phyloP scores from a whole-genome alignment of 2,329 filamentous ascomycete genomes.

The Stachybotrys elegans region DNA sequence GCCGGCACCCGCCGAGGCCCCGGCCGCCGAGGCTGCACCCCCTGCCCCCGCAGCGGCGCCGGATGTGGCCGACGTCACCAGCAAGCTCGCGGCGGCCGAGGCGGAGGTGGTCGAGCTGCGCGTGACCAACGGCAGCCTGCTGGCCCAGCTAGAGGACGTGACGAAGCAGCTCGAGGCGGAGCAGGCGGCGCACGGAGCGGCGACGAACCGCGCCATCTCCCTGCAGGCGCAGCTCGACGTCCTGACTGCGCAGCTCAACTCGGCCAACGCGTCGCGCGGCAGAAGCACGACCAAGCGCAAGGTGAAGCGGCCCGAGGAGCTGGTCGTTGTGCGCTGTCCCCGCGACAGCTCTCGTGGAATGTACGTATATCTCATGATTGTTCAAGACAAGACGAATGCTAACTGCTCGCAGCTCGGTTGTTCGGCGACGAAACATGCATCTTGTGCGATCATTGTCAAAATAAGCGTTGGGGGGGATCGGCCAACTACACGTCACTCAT shows the following conservation, averaged over 20 bases:
- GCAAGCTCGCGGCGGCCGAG: constrained; percentile 14
- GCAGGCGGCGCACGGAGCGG: constrained; percentile 15
- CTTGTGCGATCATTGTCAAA: constrained; percentile 8
- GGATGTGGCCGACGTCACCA: constrained; percentile 6
- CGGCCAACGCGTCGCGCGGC: constrained; percentile 1
- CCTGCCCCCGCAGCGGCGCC: constrained; percentile 10
- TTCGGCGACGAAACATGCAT: constrained; percentile 9
- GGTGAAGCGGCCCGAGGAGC: not conserved
- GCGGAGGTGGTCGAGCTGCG: constrained; percentile 11
- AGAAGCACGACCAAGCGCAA: not conserved
- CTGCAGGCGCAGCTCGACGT: constrained; percentile 15
- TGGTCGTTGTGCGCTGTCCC: constrained; percentile 18
- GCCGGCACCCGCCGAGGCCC: constrained; percentile 11
- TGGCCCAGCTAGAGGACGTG: constrained; percentile 13
- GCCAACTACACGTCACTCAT: no score
- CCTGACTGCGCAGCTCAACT: constrained; percentile 15
- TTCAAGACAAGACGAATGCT: constrained; percentile 1
- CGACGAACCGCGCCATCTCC: constrained; percentile 12
- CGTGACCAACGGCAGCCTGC: constrained; percentile 18
- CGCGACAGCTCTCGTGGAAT: constrained; percentile 15
- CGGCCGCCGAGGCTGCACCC: constrained; percentile 7
- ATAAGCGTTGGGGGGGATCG: no score
- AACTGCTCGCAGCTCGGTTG: constrained; percentile 10
- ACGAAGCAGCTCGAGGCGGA: constrained; percentile 13
- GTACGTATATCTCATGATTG: constrained; percentile 11